A percentile compares a stretch with the other conserved stretches of the same genome.
phyloP scores from a whole-genome alignment of 768 basidiomycete genomes.

The Macrolepiota albuminosa region DNA sequence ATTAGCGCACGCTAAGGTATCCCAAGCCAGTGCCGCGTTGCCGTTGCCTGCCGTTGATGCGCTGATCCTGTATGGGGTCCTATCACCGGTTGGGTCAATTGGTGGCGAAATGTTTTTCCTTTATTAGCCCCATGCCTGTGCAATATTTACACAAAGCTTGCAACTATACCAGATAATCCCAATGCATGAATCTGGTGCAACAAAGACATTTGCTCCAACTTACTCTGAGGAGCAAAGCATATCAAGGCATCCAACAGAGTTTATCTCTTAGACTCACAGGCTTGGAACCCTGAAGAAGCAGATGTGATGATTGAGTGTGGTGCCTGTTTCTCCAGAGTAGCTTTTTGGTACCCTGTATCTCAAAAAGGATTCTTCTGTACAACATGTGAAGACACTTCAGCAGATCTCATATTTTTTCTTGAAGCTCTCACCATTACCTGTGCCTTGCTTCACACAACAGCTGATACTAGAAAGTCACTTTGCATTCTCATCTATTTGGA shows the following conservation, averaged over 20 bases:
- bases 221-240: slow-evolving; percentile 24
- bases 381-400: background rate
- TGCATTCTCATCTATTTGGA: background rate
- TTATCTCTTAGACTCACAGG: slow-evolving; percentile 10
- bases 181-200: slow-evolving; percentile 20
- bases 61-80: too few relatives aligned
- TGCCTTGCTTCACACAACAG: background rate
- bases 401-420: background rate
- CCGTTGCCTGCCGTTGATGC: too few relatives aligned
- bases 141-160: background rate
- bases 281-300: background rate
- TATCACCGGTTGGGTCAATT: background rate
- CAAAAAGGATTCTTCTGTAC: slow-evolving; percentile 11
- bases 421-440: slow-evolving; percentile 2
- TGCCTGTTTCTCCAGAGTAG: slow-evolving; percentile 14
- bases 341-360: slow-evolving; percentile 18
- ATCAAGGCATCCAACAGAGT: slow-evolving; percentile 14
- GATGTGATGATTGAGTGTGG: slow-evolving; percentile 3
- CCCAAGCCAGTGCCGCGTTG: too few relatives aligned
- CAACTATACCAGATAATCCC: background rate
- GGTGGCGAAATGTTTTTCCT: background rate
- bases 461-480: background rate
- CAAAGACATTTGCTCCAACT: background rate
- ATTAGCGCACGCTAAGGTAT: too few relatives aligned
- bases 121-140: background rate